Conservation (phyloP, 495 filamentous ascomycete genomes). For the Podospora appendiculata region DNA sequence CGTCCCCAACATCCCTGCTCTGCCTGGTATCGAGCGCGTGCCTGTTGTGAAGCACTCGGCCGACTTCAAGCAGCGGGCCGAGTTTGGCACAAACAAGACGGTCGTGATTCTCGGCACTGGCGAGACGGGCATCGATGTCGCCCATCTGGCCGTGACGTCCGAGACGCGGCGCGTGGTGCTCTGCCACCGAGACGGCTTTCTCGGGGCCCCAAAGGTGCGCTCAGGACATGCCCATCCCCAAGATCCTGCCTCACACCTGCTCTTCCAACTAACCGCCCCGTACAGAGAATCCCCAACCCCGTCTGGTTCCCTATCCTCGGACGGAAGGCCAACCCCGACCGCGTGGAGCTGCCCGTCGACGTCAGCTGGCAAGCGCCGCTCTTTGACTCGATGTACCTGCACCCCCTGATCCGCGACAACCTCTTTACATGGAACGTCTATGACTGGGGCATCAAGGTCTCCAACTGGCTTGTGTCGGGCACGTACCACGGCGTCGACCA, state of each 20-base stretch:
- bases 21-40: slow-evolving; percentile 29
- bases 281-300: slow-evolving; percentile 18
- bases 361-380: slow-evolving; percentile 28
- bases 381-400: slow-evolving; percentile 41
- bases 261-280: too few relatives aligned
- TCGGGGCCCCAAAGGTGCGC: slow-evolving; percentile 25
- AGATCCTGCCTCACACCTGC: too few relatives aligned
- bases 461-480: slow-evolving; percentile 30
- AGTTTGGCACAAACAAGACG: slow-evolving; percentile 28
- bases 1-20: slow-evolving; percentile 24
- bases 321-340: slow-evolving; percentile 17
- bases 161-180: slow-evolving; percentile 28
- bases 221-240: too few relatives aligned
- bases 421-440: slow-evolving; percentile 31
- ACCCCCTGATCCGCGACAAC: slow-evolving; percentile 28
- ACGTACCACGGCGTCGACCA: slow-evolving; percentile 29
- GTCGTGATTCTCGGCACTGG: slow-evolving; percentile 35
- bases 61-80: slow-evolving; percentile 30
- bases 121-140: slow-evolving; percentile 36
- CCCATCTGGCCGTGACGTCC: slow-evolving; percentile 31
- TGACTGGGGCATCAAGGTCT: slow-evolving; percentile 27
- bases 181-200: slow-evolving; percentile 34
- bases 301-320: slow-evolving; percentile 22
- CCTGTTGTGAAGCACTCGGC: slow-evolving; percentile 30
- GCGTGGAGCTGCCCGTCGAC: slow-evolving; percentile 34